Evolutionary conservation across 768 basidiomycete genomes (phyloP).

Genomic region (Amanita pseudoporphyria): DNA sequence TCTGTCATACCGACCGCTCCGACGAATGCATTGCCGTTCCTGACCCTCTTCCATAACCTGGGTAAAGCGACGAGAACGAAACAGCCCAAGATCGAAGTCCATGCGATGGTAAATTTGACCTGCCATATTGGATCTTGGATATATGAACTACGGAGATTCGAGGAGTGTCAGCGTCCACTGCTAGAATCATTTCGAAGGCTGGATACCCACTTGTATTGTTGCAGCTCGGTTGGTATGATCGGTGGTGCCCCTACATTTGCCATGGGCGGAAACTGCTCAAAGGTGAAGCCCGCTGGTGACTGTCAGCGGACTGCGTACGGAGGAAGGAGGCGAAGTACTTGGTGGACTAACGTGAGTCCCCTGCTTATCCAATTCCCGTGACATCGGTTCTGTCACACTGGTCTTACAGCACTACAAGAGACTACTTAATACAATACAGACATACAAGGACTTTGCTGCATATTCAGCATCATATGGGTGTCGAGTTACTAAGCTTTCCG

Average conservation of each 20-base stretch:
- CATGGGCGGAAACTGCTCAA: conserved; percentile 14
- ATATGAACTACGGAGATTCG: conserved; percentile 46
- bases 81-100: conserved; percentile 48
- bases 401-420: background rate
- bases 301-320: background rate
- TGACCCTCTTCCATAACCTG: conserved; percentile 19
- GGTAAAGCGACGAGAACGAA: conserved; percentile 43
- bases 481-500: no score
- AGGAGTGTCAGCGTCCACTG: background rate
- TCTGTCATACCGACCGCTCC: conserved; percentile 49
- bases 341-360: no score
- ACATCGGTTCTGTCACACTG: no score
- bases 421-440: background rate
- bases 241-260: conserved; percentile 44
- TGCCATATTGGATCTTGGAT: conserved; percentile 73
- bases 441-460: no score
- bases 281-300: no score
- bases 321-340: background rate
- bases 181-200: background rate
- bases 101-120: conserved; percentile 59
- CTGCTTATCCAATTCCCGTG: no score
- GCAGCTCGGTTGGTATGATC: conserved; percentile 45
- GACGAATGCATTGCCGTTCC: conserved; percentile 29
- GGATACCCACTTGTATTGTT: conserved; percentile 59
- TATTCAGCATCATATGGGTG: no score